Evolutionary conservation across 83 land plant species (phyloP), one percentile per base, ranked within the genome.

Genomic region (Diphasiastrum complanatum): DNA sequence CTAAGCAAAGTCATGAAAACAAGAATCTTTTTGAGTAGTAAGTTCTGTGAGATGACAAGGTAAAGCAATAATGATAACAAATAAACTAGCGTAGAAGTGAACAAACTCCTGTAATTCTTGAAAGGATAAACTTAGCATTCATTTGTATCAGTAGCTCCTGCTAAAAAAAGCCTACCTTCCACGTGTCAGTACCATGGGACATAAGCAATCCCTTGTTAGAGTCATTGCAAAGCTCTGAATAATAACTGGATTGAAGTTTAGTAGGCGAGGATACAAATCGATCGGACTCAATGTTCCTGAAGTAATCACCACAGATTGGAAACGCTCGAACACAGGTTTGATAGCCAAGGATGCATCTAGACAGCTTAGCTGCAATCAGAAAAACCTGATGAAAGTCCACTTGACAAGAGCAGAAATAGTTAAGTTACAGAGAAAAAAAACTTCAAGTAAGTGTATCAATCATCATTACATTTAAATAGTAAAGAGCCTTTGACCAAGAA

Each of bases 291-390:
- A 65, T 40, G 99, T 95, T 45, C 99, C 99, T 58, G 99, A 95
- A 12, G 99, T 95, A 26, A 95, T 95, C 12, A 95, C 80, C 36
- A 95, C 99, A 32, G 93, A 83, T 53, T 95, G 99, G 28, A 95
- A 95, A 19, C 97, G 86, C 16, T 95, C 89, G 70, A 95, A 95
- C 14, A 95, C 99, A 28, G 99, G 99, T 75, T 84, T 84, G 73
- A 95, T 95, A 18, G 99, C 99, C 45, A 89, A 85, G 23, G 99
- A 95, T 43, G 99, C 92, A 81, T 95, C 99, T 68, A 89, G 89
- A 51, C 99, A 95, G 56, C 87, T 77, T 41, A 95, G 83, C 99
- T 95, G 93, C 45, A 81, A 59, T 35, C 0, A 30, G 24, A 36
- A 35, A 35, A 11, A 40, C 23, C 1, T 11, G 1, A 30, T 27